Percentiles rank a stretch among this genome's conserved stretches.
Conservation (phyloP, 352 stramenopile species). For the Aphanomyces astaci region DNA sequence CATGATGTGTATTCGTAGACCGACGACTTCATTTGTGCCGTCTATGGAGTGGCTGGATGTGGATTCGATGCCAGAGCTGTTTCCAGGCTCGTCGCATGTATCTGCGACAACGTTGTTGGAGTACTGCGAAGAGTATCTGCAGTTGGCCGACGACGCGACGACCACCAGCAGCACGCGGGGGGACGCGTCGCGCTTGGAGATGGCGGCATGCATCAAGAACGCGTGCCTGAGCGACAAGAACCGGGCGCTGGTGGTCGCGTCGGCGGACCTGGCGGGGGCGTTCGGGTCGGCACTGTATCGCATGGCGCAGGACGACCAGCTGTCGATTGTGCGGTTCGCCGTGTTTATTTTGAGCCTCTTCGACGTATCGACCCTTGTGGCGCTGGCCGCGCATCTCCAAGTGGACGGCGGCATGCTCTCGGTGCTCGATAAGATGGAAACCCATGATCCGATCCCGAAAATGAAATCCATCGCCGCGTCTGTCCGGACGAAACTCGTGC, state of each 20-base stretch:
- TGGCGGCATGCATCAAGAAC: constrained; percentile 15
- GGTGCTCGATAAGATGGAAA: background rate
- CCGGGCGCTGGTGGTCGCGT: background rate
- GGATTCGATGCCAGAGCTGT: constrained; percentile 9
- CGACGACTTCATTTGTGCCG: background rate
- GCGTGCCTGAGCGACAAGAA: background rate
- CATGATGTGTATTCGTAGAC: background rate
- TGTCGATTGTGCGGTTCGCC: background rate
- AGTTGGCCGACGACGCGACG: background rate
- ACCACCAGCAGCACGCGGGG: background rate
- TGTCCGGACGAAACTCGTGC: background rate
- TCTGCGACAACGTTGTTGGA: background rate
- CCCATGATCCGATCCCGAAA: background rate
- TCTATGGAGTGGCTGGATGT: constrained; percentile 6
- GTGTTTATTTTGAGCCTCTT: constrained; percentile 13
- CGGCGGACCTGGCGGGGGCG: background rate
- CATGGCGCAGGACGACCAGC: constrained; percentile 1
- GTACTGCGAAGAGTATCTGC: constrained; percentile 8
- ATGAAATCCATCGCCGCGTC: constrained; percentile 7
- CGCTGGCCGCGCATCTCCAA: background rate
- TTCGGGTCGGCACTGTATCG: background rate
- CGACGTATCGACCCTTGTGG: background rate
- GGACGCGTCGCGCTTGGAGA: background rate
- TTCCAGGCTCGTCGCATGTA: constrained; percentile 1
- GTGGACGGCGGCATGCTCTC: background rate